A percentile compares a stretch with the other conserved stretches of the same genome.
Conservation (phyloP, 371 early-diverging fungal genomes). For the Parasitella parasitica region DNA sequence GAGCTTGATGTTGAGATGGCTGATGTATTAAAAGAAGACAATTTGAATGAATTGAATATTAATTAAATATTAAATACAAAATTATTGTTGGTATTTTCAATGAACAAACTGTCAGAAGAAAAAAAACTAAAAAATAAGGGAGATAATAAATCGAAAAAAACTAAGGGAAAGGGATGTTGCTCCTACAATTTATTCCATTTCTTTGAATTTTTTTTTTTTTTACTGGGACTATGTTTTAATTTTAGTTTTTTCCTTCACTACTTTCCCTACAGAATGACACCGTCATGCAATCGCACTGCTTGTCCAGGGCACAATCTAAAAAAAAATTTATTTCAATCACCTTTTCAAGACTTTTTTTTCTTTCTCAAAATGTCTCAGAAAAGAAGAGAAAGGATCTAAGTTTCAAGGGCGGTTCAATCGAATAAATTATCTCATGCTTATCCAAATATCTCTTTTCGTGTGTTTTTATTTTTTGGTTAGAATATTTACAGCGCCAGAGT, state of each 20-base stretch:
- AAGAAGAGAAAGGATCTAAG: neutral
- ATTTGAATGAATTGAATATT: neutral
- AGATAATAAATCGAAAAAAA: neutral
- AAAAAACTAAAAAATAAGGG: neutral
- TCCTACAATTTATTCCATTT: neutral
- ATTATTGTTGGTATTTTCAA: neutral
- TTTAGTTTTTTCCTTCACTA: neutral
- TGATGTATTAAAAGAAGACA: neutral
- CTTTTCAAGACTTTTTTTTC: neutral
- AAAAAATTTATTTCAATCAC: neutral
- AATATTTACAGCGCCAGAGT: conserved; percentile 30
- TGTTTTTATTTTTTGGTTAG: neutral
- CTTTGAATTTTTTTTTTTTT: conserved; percentile 1
- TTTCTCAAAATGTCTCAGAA: neutral
- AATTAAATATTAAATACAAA: neutral
- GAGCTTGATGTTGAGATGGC: neutral
- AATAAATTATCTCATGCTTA: neutral
- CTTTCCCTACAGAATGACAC: neutral
- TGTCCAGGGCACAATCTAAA: conserved; percentile 11
- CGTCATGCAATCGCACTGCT: conserved; percentile 1
- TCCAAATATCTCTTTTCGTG: neutral
- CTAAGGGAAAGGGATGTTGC: neutral
- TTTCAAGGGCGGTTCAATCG: neutral
- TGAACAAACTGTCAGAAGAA: neutral
- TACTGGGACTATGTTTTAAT: neutral